Evolutionary conservation across 1,284 basidiomycete species (phyloP).

Genomic region (Ceratobasidium theobromae): DNA sequence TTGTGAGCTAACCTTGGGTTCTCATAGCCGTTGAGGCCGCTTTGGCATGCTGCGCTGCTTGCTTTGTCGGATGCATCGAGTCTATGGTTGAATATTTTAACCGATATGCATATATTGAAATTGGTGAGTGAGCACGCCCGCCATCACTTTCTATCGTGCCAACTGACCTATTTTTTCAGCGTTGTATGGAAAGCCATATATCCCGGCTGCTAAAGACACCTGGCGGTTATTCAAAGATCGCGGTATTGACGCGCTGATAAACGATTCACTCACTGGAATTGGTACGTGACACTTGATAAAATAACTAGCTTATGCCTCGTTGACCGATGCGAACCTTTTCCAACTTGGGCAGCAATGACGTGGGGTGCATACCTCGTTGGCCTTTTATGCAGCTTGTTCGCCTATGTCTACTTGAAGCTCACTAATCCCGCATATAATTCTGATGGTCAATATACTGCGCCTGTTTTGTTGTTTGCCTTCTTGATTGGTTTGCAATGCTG

Average conservation of each 20-base stretch:
- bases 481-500: conserved; percentile 74
- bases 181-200: conserved; percentile 85
- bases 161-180: conserved; percentile 47
- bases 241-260: conserved; percentile 80
- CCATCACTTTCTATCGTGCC: neutral
- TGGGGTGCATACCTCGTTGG: conserved; percentile 82
- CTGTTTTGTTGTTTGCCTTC: conserved; percentile 77
- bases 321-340: neutral
- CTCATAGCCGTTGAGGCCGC: conserved; percentile 62
- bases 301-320: conserved; percentile 21
- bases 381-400: conserved; percentile 73
- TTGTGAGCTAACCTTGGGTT: neutral
- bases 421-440: conserved; percentile 73
- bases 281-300: conserved; percentile 3
- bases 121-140: conserved; percentile 43
- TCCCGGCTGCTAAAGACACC: conserved; percentile 85
- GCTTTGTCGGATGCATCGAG: conserved; percentile 76
- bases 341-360: conserved; percentile 55
- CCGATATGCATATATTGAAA: conserved; percentile 82
- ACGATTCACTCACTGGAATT: conserved; percentile 82
- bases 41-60: conserved; percentile 78
- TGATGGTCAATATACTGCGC: conserved; percentile 73
- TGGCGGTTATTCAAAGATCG: conserved; percentile 85
- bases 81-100: conserved; percentile 79
- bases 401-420: conserved; percentile 75